Conservation (phyloP, 2,329 filamentous ascomycete species). For the Penicillium sp. region DNA sequence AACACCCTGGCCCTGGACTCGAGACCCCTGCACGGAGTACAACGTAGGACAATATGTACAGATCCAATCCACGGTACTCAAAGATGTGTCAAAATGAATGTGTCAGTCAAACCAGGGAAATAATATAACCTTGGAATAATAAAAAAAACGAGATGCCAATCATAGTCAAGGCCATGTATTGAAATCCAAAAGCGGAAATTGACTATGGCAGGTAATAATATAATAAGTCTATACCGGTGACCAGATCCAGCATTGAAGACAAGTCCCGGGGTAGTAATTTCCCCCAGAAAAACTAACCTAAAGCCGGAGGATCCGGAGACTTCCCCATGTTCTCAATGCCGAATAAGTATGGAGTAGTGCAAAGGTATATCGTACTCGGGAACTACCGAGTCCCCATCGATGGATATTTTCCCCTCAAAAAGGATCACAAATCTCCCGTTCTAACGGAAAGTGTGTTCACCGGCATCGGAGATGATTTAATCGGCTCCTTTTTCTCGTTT, state of each 20-base stretch:
- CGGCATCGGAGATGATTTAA: background rate
- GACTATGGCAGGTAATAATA: background rate
- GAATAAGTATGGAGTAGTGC: background rate
- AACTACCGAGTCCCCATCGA: background rate
- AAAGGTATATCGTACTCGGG: background rate
- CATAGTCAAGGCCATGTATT: background rate
- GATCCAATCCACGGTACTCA: background rate
- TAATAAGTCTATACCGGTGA: background rate
- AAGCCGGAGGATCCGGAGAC: background rate
- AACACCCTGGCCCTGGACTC: background rate
- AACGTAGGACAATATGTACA: background rate
- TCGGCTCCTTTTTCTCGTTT: background rate
- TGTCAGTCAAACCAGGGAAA: background rate
- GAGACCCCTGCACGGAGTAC: background rate
- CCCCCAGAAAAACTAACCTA: background rate
- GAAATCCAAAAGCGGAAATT: background rate
- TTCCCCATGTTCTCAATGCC: background rate
- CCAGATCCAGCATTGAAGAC: background rate
- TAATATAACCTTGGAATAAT: too few relatives aligned
- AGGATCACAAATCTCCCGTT: background rate
- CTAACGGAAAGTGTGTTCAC: background rate
- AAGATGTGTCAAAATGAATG: background rate
- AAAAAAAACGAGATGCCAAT: background rate
- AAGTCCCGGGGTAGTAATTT: background rate
- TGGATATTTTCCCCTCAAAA: background rate